Evolutionary conservation across 2,329 filamentous ascomycete genomes (phyloP).

Genomic region (Colletotrichum lindemuthianum): DNA sequence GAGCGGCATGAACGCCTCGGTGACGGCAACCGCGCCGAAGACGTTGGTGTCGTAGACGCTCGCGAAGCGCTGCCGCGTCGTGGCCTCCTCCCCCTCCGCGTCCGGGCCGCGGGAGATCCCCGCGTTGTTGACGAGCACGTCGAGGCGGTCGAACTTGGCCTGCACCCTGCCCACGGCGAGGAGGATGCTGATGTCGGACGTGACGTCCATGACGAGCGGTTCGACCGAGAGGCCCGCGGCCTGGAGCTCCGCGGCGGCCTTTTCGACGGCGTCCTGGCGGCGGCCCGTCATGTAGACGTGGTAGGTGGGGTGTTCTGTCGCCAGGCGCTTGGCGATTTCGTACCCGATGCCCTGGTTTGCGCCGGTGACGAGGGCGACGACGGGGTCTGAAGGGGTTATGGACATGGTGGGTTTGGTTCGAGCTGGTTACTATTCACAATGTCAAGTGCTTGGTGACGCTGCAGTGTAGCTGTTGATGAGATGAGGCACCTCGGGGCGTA

Average conservation of each 20-base stretch:
- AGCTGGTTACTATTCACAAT: neutral
- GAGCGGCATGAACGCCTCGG: slow-evolving; percentile 51
- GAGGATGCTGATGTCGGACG: slow-evolving; percentile 53
- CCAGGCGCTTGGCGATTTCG: slow-evolving; percentile 25
- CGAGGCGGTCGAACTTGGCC: slow-evolving; percentile 63
- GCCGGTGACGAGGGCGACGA: slow-evolving; percentile 24
- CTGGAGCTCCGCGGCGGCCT: slow-evolving; percentile 20
- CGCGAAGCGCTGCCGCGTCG: slow-evolving; percentile 58
- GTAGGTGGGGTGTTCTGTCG: slow-evolving; percentile 17
- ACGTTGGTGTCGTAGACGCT: slow-evolving; percentile 69
- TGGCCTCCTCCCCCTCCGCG: slow-evolving; percentile 59
- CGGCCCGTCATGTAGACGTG: slow-evolving; percentile 27
- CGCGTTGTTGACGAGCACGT: slow-evolving; percentile 71
- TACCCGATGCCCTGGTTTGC: slow-evolving; percentile 35
- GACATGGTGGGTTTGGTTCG: slow-evolving; percentile 1
- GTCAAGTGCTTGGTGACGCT: too few relatives aligned
- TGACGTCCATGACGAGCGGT: slow-evolving; percentile 63
- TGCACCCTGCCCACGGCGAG: slow-evolving; percentile 48
- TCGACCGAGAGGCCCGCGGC: slow-evolving; percentile 15
- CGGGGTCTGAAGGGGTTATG: neutral
- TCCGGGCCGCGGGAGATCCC: slow-evolving; percentile 59
- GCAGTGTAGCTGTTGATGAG: too few relatives aligned
- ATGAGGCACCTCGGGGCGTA: too few relatives aligned
- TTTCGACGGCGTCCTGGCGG: slow-evolving; percentile 21
- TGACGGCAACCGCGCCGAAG: slow-evolving; percentile 65